These are phyloP conservation scores for Daldinia decipiens DNA, from an alignment of 495 filamentous ascomycete species.

Conservation along the genomic window DNA sequence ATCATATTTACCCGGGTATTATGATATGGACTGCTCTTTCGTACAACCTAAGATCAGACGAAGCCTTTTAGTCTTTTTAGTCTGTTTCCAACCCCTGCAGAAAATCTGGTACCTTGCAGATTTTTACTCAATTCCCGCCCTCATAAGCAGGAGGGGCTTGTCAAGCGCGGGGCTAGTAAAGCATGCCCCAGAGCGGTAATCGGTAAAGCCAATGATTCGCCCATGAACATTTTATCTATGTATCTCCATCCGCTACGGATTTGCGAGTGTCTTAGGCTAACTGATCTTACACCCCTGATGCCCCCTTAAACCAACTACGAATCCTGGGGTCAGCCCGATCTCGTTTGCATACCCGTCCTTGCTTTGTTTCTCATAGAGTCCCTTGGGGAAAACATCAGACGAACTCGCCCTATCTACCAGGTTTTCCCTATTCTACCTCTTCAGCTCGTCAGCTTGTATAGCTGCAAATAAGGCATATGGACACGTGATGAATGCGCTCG, in stretches of 20 bases:
- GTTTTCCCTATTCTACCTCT: neutral
- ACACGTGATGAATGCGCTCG: neutral
- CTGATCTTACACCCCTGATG: constrained; percentile 16
- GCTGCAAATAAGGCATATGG: neutral
- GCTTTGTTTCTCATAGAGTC: constrained; percentile 11
- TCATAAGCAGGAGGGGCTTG: neutral
- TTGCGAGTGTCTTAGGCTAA: neutral
- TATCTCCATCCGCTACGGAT: constrained; percentile 1
- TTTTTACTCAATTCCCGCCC: constrained; percentile 34
- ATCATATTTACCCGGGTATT: neutral
- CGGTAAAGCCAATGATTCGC: constrained; percentile 34
- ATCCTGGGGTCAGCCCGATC: constrained; percentile 37
- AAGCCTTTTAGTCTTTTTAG: constrained; percentile 45
- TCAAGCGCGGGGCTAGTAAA: constrained; percentile 41
- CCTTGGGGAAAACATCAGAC: constrained; percentile 27
- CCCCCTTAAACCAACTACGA: constrained; percentile 16
- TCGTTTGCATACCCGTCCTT: constrained; percentile 16
- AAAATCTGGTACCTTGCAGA: constrained; percentile 55
- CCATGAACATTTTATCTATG: constrained; percentile 9
- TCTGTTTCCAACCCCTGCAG: constrained; percentile 49
- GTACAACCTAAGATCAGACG: constrained; percentile 29
- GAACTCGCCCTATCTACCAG: constrained; percentile 20
- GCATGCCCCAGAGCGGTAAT: constrained; percentile 29
- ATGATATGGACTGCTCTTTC: constrained; percentile 8
- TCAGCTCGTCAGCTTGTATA: neutral